Percentiles rank a stretch among this genome's conserved stretches.
Conservation (phyloP, 805 yeast species). For the Yarrowia osloensis region DNA sequence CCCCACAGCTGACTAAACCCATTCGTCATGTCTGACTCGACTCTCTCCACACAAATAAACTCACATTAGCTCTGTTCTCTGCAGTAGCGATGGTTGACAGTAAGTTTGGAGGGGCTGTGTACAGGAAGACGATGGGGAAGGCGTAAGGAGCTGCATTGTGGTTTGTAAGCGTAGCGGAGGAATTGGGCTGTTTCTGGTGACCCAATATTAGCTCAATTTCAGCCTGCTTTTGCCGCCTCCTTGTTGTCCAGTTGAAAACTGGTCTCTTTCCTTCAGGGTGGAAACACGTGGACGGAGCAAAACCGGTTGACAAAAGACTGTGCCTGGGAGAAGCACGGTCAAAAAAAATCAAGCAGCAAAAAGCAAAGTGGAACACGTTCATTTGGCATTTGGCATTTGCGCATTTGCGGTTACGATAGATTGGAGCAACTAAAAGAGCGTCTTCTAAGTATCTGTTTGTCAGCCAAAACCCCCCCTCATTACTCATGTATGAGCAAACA, state of each 20-base stretch:
- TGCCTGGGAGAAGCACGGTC: background rate
- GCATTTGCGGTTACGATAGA: no score
- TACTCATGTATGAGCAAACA: background rate
- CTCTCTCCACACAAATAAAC: background rate
- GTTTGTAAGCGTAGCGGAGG: background rate
- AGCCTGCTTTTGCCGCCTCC: no score
- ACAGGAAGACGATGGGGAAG: no score
- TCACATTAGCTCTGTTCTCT: background rate
- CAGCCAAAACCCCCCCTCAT: background rate
- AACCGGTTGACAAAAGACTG: background rate
- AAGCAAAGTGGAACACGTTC: background rate
- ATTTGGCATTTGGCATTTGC: no score
- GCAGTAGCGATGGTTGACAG: background rate
- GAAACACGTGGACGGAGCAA: constrained; percentile 3
- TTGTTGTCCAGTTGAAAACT: no score
- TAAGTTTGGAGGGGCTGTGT: background rate
- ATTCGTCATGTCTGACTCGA: background rate
- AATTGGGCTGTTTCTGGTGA: no score
- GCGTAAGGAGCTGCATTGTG: no score
- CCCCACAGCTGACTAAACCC: background rate
- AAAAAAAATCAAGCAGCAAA: background rate
- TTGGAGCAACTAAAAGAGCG: no score
- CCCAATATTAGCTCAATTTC: no score
- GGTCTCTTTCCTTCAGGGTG: no score
- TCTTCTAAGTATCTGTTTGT: no score